Evolutionary conservation across 139 green algal genomes (phyloP).

Genomic region (Pseudopediastrum boryanum): DNA sequence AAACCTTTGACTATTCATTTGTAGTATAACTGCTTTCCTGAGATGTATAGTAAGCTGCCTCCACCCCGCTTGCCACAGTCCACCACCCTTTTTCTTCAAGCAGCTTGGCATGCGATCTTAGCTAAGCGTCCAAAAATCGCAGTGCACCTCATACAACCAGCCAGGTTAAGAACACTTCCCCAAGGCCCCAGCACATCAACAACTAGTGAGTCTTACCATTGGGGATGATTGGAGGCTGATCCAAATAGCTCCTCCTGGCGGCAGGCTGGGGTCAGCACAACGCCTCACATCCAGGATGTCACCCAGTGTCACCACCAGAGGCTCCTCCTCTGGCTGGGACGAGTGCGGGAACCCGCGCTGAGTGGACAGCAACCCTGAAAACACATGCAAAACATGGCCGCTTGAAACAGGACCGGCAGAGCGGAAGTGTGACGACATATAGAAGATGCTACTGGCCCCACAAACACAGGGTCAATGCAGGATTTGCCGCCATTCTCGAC

Average conservation of each 20-base stretch:
- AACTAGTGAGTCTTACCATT: slow-evolving; percentile 5
- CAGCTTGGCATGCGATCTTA: neutral
- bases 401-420: no score
- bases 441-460: no score
- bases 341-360: no score
- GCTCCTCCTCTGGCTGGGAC: slow-evolving; percentile 44
- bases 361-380: no score
- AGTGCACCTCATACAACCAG: neutral
- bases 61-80: neutral
- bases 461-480: no score
- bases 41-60: neutral
- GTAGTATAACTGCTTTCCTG: neutral
- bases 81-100: neutral
- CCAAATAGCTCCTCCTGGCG: slow-evolving; percentile 67
- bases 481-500: no score
- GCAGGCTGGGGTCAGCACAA: slow-evolving; percentile 68
- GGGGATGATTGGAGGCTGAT: slow-evolving; percentile 41
- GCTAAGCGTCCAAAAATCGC: neutral
- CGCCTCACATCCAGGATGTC: slow-evolving; percentile 52
- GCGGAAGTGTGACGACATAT: no score
- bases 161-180: neutral
- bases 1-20: neutral
- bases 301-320: slow-evolving; percentile 48
- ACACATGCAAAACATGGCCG: no score
- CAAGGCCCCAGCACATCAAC: neutral